A percentile compares a stretch with the other conserved stretches of the same genome.
Evolutionary conservation across 139 green algal species (phyloP).

Genomic region (Bryopsis sp.): DNA sequence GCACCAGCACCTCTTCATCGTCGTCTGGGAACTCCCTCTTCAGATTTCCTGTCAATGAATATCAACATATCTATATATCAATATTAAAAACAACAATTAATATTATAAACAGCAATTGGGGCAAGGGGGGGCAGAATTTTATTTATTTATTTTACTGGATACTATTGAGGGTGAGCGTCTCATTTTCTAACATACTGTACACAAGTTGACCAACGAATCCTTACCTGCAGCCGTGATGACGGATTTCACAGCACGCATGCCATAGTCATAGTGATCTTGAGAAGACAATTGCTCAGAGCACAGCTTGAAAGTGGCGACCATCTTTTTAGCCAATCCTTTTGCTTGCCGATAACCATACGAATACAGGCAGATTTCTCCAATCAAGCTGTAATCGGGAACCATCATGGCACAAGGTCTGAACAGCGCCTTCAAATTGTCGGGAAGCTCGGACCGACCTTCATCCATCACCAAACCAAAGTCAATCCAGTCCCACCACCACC

Average conservation of each 20-base stretch:
- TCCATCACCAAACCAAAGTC: too few species aligned
- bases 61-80: slow-evolving; percentile 8
- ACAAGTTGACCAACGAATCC: too few species aligned
- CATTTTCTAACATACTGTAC: too few species aligned
- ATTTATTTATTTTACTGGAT: too few species aligned
- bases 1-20: slow-evolving; percentile 57
- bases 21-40: slow-evolving; percentile 62
- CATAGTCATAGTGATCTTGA: slow-evolving; percentile 77
- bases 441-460: slow-evolving; percentile 53
- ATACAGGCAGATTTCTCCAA: slow-evolving; percentile 64
- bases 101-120: too few species aligned
- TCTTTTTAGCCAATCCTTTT: slow-evolving; percentile 57
- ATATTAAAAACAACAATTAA: background rate
- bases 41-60: slow-evolving; percentile 46
- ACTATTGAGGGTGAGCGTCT: too few species aligned
- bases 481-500: too few species aligned
- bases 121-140: too few species aligned
- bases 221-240: slow-evolving; percentile 59
- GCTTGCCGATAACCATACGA: slow-evolving; percentile 51
- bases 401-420: slow-evolving; percentile 69
- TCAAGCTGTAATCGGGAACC: slow-evolving; percentile 69
- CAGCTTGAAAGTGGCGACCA: slow-evolving; percentile 80
- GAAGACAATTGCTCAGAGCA: slow-evolving; percentile 73
- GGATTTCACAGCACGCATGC: slow-evolving; percentile 72
- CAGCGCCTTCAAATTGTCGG: slow-evolving; percentile 60